phyloP scores from a whole-genome alignment of 768 basidiomycete genomes.

The Suillus luteus region DNA sequence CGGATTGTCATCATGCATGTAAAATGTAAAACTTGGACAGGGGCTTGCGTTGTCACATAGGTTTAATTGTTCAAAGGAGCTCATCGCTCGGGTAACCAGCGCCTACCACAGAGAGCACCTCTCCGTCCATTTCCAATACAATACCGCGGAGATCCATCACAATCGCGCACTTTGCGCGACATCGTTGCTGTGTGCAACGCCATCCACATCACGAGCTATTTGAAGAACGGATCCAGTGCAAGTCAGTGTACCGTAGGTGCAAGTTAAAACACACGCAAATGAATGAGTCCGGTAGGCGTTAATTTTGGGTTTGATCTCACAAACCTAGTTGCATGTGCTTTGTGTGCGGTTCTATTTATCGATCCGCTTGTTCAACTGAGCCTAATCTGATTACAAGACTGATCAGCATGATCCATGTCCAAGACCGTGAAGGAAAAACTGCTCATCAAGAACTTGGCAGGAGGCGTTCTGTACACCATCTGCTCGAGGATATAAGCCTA shows the following conservation, averaged over 20 bases:
- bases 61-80: background rate
- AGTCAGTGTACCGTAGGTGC: background rate
- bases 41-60: background rate
- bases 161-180: slow-evolving; percentile 4
- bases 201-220: background rate
- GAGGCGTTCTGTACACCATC: background rate
- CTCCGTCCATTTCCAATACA: background rate
- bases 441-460: background rate
- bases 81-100: background rate
- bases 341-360: background rate
- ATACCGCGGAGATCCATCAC: slow-evolving; percentile 2
- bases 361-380: background rate
- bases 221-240: background rate
- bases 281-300: background rate
- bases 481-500: background rate
- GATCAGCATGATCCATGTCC: background rate
- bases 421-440: background rate
- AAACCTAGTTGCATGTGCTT: background rate
- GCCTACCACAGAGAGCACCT: background rate
- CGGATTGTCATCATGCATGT: background rate
- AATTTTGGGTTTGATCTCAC: background rate
- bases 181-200: background rate
- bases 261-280: background rate
- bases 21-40: background rate
- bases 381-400: background rate